Evolutionary conservation across 495 filamentous ascomycete genomes (phyloP).

Genomic region (Podospora didyma): DNA sequence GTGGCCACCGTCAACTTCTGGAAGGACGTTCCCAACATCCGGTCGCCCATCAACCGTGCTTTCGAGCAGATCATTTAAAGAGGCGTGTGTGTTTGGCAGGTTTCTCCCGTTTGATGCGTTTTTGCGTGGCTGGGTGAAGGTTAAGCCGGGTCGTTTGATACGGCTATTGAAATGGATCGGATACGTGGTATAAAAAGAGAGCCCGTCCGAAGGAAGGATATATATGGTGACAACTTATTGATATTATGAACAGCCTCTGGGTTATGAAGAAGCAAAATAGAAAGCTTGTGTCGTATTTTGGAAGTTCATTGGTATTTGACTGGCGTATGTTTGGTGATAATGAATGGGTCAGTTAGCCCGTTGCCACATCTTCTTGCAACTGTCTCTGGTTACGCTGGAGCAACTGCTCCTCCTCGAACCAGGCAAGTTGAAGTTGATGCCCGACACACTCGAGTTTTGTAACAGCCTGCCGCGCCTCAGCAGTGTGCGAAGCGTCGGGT

Average conservation of each 20-base stretch:
- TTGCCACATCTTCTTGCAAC: background rate
- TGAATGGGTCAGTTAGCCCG: background rate
- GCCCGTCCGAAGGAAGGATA: background rate
- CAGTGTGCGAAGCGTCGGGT: constrained; percentile 19
- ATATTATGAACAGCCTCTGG: constrained; percentile 4
- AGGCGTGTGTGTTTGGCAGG: background rate
- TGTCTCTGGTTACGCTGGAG: background rate
- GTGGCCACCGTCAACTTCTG: constrained; percentile 90
- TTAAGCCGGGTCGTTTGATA: background rate
- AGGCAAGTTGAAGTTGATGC: constrained; percentile 27
- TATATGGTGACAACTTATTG: constrained; percentile 7
- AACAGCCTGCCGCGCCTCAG: constrained; percentile 29
- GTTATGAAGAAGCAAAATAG: constrained; percentile 6
- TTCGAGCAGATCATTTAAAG: constrained; percentile 78
- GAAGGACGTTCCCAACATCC: constrained; percentile 83
- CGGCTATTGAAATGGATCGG: background rate
- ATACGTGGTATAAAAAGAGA: background rate
- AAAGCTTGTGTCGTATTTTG: background rate
- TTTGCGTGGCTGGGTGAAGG: background rate
- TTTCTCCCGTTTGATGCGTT: too few relatives aligned
- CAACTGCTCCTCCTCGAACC: constrained; percentile 20
- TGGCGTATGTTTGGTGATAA: background rate
- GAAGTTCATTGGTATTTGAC: background rate
- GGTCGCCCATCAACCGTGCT: constrained; percentile 92
- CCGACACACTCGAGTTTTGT: constrained; percentile 33